Evolutionary conservation across 306 rosid genomes (phyloP), one percentile per base, ranked within the genome.

Genomic region (Vigna trinervia): DNA sequence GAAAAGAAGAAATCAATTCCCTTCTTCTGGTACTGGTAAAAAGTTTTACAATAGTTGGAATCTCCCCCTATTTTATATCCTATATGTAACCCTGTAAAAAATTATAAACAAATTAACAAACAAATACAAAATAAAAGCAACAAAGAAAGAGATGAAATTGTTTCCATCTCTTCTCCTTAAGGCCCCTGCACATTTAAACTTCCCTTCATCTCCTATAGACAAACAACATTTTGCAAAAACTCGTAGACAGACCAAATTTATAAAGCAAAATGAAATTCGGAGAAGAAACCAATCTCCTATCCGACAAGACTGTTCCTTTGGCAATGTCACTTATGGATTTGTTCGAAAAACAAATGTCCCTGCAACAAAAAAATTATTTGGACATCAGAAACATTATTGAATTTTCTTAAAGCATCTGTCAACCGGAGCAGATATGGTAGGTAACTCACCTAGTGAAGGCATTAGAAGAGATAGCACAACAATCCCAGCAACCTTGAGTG

Each of bases 401-500:
- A 36, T 74, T 14, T 69, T 12, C 50, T 51, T 22, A 45, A 36
- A 22, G 11, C 8, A 69, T 57, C 1, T 60, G 43, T 4, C 5
- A 39, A 58, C 4, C 17, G 12, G n/a, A 46, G 38, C 51, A 47
- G 19, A 22, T 5, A 46, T 34, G 22, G 28, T 38, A 64, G 8
- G 3, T 38, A 75, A 77, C 78, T 71, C 82, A 94, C 98, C 97
- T 6, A 94, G 89, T 0, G 98, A 63, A 17, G 98, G 97, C 96
- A 92, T 92, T 19, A 92, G 71, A 43, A 92, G 26, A 15, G 98
- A 84, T 6, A 94, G 65, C 5, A 67, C 84, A 53, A 73, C 83
- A 58, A 79, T 85, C 53, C 90, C 97, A 58, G 83, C 92, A 73
- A 89, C 23, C 92, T 92, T 94, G 14, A 92, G 86, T 0, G 98